Evolutionary conservation across 2,329 filamentous ascomycete genomes (phyloP).

Genomic region (Venturia oleaginea): DNA sequence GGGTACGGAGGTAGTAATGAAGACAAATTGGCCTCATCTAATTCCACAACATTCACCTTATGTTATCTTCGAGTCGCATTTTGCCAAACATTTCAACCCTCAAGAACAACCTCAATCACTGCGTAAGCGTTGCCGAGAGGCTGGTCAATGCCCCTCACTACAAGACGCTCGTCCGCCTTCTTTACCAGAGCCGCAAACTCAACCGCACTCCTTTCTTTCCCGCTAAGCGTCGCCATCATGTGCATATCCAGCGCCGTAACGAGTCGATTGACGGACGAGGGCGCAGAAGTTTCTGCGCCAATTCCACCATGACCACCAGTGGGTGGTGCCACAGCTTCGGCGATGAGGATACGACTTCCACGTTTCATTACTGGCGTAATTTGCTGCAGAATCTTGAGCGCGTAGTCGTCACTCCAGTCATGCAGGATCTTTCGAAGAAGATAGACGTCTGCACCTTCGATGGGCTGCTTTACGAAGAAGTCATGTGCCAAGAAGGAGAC

Average conservation of each 20-base stretch:
- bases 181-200: conserved; percentile 15
- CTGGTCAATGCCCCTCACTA: conserved; percentile 5
- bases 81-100: not conserved
- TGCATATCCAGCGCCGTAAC: conserved; percentile 14
- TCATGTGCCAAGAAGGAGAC: conserved; percentile 22
- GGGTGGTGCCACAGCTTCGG: conserved; percentile 26
- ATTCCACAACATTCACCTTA: not conserved
- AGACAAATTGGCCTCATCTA: not conserved
- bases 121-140: conserved; percentile 9
- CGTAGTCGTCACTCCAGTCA: conserved; percentile 25
- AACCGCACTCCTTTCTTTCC: conserved; percentile 13
- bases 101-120: conserved; percentile 11
- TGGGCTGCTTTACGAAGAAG: conserved; percentile 25
- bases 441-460: conserved; percentile 25
- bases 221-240: conserved; percentile 12
- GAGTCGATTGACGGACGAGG: not conserved
- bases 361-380: conserved; percentile 22
- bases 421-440: conserved; percentile 26
- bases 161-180: conserved; percentile 10
- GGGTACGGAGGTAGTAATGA: not conserved
- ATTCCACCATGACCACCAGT: conserved; percentile 17
- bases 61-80: not conserved
- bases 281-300: conserved; percentile 15
- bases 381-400: conserved; percentile 22
- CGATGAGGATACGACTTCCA: conserved; percentile 23